A percentile compares a stretch with the other conserved stretches of the same genome.
Conservation (phyloP, 495 filamentous ascomycete genomes). For the Umbilicaria muhlenbergii region DNA sequence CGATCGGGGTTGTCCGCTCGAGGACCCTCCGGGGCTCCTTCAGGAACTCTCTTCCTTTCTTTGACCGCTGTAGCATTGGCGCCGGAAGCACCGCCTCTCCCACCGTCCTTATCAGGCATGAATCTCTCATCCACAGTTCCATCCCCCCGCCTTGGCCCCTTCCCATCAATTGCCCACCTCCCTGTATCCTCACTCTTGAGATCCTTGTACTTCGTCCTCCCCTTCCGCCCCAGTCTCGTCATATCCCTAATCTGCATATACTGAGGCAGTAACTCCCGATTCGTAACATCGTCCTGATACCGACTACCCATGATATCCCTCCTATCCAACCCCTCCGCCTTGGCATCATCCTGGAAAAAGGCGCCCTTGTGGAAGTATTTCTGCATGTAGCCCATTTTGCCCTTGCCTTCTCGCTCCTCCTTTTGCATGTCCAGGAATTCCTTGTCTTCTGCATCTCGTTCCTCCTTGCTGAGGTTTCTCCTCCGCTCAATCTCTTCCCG, state of each 20-base stretch:
- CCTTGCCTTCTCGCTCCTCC: conserved; percentile 71
- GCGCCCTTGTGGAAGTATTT: conserved; percentile 96
- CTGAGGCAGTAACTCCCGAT: conserved; percentile 71
- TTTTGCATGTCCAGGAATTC: conserved; percentile 62
- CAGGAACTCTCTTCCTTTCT: conserved; percentile 16
- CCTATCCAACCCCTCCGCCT: conserved; percentile 53
- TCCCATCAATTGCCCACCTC: conserved; percentile 54
- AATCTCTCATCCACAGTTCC: conserved; percentile 51
- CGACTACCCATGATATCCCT: conserved; percentile 67
- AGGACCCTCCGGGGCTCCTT: conserved; percentile 10
- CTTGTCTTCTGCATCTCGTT: conserved; percentile 75
- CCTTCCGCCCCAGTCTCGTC: conserved; percentile 87
- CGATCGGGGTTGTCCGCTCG: neutral
- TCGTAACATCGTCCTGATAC: conserved; percentile 65
- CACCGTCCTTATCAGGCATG: conserved; percentile 41
- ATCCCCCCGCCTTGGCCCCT: conserved; percentile 27
- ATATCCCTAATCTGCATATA: conserved; percentile 89
- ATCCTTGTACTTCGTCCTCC: conserved; percentile 79
- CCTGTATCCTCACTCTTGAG: conserved; percentile 87
- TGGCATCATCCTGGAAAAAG: conserved; percentile 74
- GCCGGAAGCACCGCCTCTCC: conserved; percentile 28
- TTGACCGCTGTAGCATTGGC: conserved; percentile 34
- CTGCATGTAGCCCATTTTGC: conserved; percentile 84
- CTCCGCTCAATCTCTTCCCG: conserved; percentile 80
- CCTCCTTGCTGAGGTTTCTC: conserved; percentile 71